Percentiles rank a stretch among this genome's conserved stretches.
These are phyloP conservation scores for Trichopus zeylanicus DNA, from an alignment of 116 monocot species.

Conservation along the genomic window DNA sequence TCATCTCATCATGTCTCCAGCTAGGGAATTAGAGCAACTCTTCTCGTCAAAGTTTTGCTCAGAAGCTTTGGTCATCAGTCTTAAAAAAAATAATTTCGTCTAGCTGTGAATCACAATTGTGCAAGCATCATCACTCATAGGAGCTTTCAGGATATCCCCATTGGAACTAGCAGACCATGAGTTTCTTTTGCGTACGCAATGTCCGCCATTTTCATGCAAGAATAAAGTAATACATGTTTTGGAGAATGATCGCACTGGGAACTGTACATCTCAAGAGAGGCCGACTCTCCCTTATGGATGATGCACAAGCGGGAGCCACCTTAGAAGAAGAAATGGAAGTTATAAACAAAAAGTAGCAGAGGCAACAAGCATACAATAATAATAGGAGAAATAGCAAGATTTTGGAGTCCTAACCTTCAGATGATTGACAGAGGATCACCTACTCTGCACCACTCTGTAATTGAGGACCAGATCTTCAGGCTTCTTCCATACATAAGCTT, in stretches of 20 bases:
- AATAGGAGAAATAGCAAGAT: not conserved
- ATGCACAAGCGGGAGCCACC: not conserved
- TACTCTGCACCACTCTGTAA: slow-evolving; percentile 46
- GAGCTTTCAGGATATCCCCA: not conserved
- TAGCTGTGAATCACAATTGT: not conserved
- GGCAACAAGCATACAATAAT: not conserved
- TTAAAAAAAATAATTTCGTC: not conserved
- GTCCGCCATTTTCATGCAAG: too few species aligned
- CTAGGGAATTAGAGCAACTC: not conserved
- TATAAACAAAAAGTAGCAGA: not conserved
- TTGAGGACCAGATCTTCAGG: slow-evolving; percentile 89
- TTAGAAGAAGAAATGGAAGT: not conserved
- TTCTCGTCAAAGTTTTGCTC: not conserved
- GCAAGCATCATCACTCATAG: not conserved
- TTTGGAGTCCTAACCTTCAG: not conserved
- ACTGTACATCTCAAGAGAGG: not conserved
- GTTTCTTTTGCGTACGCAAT: too few species aligned
- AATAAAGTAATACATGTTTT: not conserved
- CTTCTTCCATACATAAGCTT: slow-evolving; percentile 94
- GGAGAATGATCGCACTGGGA: too few species aligned
- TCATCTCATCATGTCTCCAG: not conserved
- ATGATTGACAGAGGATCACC: slow-evolving; percentile 15
- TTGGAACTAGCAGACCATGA: not conserved
- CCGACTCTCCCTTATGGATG: not conserved
- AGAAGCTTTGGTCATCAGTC: not conserved